These are phyloP conservation scores for Diaporthe sp. DNA, from an alignment of 2,329 filamentous ascomycete species.

Conservation along the genomic window DNA sequence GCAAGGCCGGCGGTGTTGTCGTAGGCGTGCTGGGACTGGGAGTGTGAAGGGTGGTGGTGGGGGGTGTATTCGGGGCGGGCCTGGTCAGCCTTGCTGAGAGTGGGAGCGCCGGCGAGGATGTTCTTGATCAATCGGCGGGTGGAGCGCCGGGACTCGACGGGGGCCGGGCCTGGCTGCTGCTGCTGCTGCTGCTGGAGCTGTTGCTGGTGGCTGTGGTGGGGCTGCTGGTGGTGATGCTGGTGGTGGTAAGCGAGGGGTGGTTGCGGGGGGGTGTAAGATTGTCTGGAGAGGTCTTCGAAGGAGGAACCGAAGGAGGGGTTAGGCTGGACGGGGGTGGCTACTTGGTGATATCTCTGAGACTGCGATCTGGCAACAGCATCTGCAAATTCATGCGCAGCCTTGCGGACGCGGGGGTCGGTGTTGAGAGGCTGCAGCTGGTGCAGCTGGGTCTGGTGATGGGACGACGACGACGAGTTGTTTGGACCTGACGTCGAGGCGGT, in stretches of 20 bases:
- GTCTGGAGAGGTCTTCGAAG: slow-evolving; percentile 38
- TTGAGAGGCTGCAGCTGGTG: slow-evolving; percentile 43
- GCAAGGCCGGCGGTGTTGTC: slow-evolving; percentile 63
- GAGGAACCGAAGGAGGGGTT: slow-evolving; percentile 42
- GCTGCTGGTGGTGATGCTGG: slow-evolving; percentile 38
- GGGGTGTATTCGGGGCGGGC: slow-evolving; percentile 46
- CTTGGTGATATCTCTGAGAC: slow-evolving; percentile 62
- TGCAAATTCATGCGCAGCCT: slow-evolving; percentile 57
- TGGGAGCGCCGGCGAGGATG: slow-evolving; percentile 61
- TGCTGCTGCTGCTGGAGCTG: slow-evolving; percentile 47
- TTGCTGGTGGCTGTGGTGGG: slow-evolving; percentile 47
- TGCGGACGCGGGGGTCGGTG: slow-evolving; percentile 52
- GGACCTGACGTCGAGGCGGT: slow-evolving; percentile 39
- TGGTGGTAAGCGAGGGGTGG: slow-evolving; percentile 36
- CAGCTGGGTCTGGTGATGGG: slow-evolving; percentile 34
- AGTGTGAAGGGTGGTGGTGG: slow-evolving; percentile 43
- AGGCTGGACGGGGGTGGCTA: slow-evolving; percentile 41
- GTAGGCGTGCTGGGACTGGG: slow-evolving; percentile 56
- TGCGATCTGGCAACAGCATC: slow-evolving; percentile 65
- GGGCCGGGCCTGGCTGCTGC: slow-evolving; percentile 47
- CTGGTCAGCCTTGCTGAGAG: slow-evolving; percentile 44
- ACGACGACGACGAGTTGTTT: slow-evolving; percentile 9
- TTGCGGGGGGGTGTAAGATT: slow-evolving; percentile 25
- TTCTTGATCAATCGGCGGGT: slow-evolving; percentile 68
- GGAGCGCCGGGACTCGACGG: slow-evolving; percentile 60